Evolutionary conservation across 2,329 filamentous ascomycete genomes (phyloP).

Genomic region (Emergomyces orientalis): DNA sequence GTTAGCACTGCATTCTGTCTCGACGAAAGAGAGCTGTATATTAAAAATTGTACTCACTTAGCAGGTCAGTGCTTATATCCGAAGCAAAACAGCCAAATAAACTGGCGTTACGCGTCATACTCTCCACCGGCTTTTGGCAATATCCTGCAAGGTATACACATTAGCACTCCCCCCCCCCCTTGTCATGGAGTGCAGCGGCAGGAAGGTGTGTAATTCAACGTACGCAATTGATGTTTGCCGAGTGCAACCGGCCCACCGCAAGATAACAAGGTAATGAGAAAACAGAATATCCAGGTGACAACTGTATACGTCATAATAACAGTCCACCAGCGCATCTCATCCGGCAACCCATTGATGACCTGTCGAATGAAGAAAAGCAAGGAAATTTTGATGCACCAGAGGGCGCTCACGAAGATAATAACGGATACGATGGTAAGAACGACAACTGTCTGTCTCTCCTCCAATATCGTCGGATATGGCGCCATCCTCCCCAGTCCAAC

Average conservation of each 20-base stretch:
- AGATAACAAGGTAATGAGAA: slow-evolving; percentile 7
- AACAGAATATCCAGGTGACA: slow-evolving; percentile 7
- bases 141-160: neutral
- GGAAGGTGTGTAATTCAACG: neutral
- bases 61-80: neutral
- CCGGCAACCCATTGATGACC: neutral
- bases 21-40: neutral
- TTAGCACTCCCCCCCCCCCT: neutral
- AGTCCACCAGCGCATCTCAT: slow-evolving; percentile 7
- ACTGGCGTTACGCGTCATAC: neutral
- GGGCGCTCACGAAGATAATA: neutral
- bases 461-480: neutral
- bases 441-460: neutral
- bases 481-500: neutral
- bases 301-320: slow-evolving; percentile 6
- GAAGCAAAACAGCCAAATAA: neutral
- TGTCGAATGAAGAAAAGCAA: neutral
- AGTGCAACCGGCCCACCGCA: slow-evolving; percentile 8
- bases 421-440: neutral
- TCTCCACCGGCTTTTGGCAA: neutral
- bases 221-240: neutral
- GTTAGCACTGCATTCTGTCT: neutral
- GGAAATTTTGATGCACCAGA: neutral
- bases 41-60: neutral
- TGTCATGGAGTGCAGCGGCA: neutral